Evolutionary conservation across 768 basidiomycete species (phyloP).

Genomic region (Pseudohyphozyma bogoriensis): DNA sequence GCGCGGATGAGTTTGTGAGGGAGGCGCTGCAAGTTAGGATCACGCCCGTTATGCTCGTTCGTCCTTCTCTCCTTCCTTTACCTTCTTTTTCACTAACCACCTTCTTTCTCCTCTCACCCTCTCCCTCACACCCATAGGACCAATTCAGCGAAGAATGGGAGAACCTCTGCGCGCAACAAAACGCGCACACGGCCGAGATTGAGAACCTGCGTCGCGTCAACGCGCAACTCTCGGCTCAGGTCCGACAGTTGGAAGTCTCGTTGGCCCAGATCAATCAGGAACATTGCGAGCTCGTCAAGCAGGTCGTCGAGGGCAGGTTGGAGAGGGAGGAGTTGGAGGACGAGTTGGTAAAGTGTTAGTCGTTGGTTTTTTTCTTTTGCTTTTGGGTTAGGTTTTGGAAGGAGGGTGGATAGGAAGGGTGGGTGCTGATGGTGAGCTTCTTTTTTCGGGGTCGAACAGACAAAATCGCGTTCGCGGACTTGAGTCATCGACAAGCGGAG

Average conservation of each 20-base stretch:
- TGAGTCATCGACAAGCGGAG: conserved; percentile 10
- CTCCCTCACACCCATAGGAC: not conserved
- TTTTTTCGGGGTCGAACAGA: conserved; percentile 1
- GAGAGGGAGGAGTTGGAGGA: conserved; percentile 87
- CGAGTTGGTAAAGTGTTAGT: conserved; percentile 87
- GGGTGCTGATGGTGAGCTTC: not conserved
- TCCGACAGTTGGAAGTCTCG: conserved; percentile 67
- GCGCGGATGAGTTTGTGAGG: conserved; percentile 70
- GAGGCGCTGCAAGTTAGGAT: conserved; percentile 78
- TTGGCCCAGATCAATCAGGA: conserved; percentile 71
- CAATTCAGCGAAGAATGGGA: conserved; percentile 27
- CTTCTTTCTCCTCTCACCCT: too few species aligned
- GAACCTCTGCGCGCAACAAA: conserved; percentile 35
- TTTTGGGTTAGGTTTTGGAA: too few species aligned
- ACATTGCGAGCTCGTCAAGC: conserved; percentile 51
- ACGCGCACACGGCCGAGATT: conserved; percentile 73
- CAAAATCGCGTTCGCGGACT: conserved; percentile 29
- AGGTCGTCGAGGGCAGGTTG: conserved; percentile 77
- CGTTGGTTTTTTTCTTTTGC: conserved; percentile 32
- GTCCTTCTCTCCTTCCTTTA: not conserved
- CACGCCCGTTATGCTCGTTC: conserved; percentile 84
- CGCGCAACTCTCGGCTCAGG: conserved; percentile 59
- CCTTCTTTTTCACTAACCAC: not conserved
- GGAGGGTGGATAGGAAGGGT: not conserved
- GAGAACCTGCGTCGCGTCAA: conserved; percentile 74